A percentile compares a stretch with the other conserved stretches of the same genome.
phyloP scores from a whole-genome alignment of 495 filamentous ascomycete genomes.

The Lindgomyces ingoldianus region DNA sequence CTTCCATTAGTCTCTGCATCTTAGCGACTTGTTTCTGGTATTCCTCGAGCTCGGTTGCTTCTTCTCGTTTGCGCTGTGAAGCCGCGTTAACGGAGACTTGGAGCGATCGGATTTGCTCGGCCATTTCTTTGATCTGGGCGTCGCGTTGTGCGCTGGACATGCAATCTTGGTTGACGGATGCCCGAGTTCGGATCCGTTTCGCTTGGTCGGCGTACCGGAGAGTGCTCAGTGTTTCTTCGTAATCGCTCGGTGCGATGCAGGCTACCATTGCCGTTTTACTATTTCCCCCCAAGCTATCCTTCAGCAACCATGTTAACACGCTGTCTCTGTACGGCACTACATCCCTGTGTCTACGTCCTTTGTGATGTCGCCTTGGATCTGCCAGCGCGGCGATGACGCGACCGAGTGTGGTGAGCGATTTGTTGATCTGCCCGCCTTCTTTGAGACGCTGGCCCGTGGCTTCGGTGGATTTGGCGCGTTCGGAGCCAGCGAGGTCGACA shows the following conservation, averaged over 20 bases:
- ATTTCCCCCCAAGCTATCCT: slow-evolving; percentile 93
- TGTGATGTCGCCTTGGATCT: slow-evolving; percentile 63
- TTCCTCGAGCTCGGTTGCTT: slow-evolving; percentile 76
- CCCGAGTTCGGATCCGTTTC: slow-evolving; percentile 94
- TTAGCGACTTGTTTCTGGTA: slow-evolving; percentile 83
- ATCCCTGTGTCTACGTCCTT: slow-evolving; percentile 50
- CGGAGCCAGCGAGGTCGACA: slow-evolving; percentile 92
- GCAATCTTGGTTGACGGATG: slow-evolving; percentile 92
- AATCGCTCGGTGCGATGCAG: slow-evolving; percentile 91
- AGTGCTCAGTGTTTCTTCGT: slow-evolving; percentile 95
- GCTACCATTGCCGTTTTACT: slow-evolving; percentile 99
- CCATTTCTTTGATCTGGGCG: slow-evolving; percentile 90
- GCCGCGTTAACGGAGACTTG: slow-evolving; percentile 69
- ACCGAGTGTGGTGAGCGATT: slow-evolving; percentile 92
- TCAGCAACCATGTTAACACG: slow-evolving; percentile 96
- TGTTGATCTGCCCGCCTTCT: slow-evolving; percentile 98
- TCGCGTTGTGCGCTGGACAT: slow-evolving; percentile 86
- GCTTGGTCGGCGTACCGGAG: slow-evolving; percentile 97
- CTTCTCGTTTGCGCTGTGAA: slow-evolving; percentile 50
- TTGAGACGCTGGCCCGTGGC: slow-evolving; percentile 86
- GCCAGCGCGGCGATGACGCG: slow-evolving; percentile 96
- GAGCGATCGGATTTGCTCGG: slow-evolving; percentile 81
- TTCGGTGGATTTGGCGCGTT: slow-evolving; percentile 93
- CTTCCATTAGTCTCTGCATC: slow-evolving; percentile 94
- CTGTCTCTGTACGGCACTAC: slow-evolving; percentile 93